Conservation (phyloP, 352 stramenopile genomes). For the Aphanomyces invadans region DNA sequence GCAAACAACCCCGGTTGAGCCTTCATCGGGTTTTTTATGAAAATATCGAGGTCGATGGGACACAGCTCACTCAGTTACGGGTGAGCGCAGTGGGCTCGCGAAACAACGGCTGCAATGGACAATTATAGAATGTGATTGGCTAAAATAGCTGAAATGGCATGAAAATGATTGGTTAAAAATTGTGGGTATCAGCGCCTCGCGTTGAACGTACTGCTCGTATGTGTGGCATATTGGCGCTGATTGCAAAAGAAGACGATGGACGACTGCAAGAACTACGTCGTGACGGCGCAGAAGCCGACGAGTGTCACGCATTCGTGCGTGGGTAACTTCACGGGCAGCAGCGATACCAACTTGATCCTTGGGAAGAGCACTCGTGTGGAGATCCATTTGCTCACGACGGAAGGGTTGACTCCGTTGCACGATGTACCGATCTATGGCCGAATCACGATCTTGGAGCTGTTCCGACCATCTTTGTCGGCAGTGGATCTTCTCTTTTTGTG, state of each 20-base stretch:
- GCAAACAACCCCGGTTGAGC: too few species aligned
- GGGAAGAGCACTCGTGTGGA: constrained; percentile 86
- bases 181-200: too few species aligned
- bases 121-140: background rate
- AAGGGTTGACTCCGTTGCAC: constrained; percentile 78
- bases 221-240: background rate
- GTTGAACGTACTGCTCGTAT: too few species aligned
- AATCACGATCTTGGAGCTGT: constrained; percentile 83
- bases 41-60: too few species aligned
- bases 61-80: too few species aligned
- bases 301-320: constrained; percentile 89
- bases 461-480: constrained; percentile 58
- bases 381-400: constrained; percentile 77
- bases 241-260: background rate
- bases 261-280: constrained; percentile 83
- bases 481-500: constrained; percentile 85
- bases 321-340: constrained; percentile 78
- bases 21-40: too few species aligned
- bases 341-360: constrained; percentile 87
- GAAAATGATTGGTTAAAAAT: constrained; percentile 8
- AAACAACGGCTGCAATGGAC: background rate
- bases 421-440: constrained; percentile 82
- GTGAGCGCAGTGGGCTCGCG: too few species aligned
- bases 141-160: too few species aligned
- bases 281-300: constrained; percentile 89